Percentiles rank a stretch among this genome's conserved stretches.
Conservation (phyloP, 2,329 filamentous ascomycete species). For the Pestalotiopsis sp. region DNA sequence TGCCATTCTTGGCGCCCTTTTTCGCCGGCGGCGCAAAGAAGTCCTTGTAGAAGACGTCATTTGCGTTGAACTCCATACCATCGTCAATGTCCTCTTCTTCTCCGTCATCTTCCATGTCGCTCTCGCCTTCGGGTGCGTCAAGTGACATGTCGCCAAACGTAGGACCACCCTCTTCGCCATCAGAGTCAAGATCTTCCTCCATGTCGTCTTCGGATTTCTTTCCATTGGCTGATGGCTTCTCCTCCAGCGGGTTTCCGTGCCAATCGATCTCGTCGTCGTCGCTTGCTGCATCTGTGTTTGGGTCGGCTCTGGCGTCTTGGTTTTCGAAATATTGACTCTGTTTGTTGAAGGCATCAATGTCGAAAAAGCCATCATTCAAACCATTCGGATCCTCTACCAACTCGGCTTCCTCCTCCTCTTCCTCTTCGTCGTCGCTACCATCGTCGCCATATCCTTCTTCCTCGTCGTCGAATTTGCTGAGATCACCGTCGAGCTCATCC, state of each 20-base stretch:
- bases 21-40: slow-evolving; percentile 87
- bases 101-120: slow-evolving; percentile 63
- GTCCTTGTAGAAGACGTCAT: slow-evolving; percentile 87
- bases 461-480: slow-evolving; percentile 6
- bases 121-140: slow-evolving; percentile 71
- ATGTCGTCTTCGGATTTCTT: slow-evolving; percentile 36
- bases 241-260: slow-evolving; percentile 73
- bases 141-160: slow-evolving; percentile 82
- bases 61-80: slow-evolving; percentile 67
- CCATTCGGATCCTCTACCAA: slow-evolving; percentile 77
- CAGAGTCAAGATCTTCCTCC: slow-evolving; percentile 55
- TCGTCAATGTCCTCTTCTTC: slow-evolving; percentile 62
- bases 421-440: slow-evolving; percentile 41
- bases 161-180: slow-evolving; percentile 76
- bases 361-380: slow-evolving; percentile 97
- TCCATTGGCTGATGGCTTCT: slow-evolving; percentile 27
- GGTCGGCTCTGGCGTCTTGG: slow-evolving; percentile 77
- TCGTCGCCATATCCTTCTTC: not conserved
- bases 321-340: slow-evolving; percentile 89
- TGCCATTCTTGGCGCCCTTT: slow-evolving; percentile 65
- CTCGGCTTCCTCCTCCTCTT: slow-evolving; percentile 49
- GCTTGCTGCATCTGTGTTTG: slow-evolving; percentile 72
- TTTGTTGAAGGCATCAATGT: slow-evolving; percentile 95
- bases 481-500: slow-evolving; percentile 19
- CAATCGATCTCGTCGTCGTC: slow-evolving; percentile 90